phyloP scores from a whole-genome alignment of 495 filamentous ascomycete genomes.

The Xylaria curta region DNA sequence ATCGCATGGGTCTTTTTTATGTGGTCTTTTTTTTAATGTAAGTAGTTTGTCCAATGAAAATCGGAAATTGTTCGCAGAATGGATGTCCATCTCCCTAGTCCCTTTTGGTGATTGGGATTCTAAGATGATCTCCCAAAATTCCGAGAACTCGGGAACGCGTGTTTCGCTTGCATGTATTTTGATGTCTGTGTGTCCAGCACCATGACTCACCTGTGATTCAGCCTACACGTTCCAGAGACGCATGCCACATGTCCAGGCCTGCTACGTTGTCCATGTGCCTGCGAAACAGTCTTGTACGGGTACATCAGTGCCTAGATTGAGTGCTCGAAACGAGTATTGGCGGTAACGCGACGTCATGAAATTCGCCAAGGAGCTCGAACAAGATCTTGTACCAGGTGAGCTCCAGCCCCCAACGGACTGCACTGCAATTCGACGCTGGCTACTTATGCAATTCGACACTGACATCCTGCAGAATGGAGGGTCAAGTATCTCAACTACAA shows the following conservation, averaged over 20 bases:
- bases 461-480: constrained; percentile 73
- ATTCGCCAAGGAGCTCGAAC: constrained; percentile 77
- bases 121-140: background rate
- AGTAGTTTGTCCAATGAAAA: too few species aligned
- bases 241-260: too few species aligned
- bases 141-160: background rate
- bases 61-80: background rate
- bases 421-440: too few species aligned
- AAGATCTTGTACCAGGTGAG: constrained; percentile 77
- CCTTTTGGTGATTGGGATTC: background rate
- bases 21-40: too few species aligned
- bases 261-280: too few species aligned
- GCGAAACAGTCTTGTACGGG: background rate
- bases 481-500: constrained; percentile 94
- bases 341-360: constrained; percentile 45
- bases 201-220: background rate
- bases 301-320: background rate
- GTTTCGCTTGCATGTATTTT: constrained; percentile 1
- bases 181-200: too few species aligned
- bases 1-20: background rate
- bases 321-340: too few species aligned
- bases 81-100: background rate
- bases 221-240: too few species aligned
- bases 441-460: background rate
- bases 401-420: background rate